A percentile compares a stretch with the other conserved stretches of the same genome.
phyloP scores from a whole-genome alignment of 2,329 filamentous ascomycete species.

The Chrysoporthe austroafricana region DNA sequence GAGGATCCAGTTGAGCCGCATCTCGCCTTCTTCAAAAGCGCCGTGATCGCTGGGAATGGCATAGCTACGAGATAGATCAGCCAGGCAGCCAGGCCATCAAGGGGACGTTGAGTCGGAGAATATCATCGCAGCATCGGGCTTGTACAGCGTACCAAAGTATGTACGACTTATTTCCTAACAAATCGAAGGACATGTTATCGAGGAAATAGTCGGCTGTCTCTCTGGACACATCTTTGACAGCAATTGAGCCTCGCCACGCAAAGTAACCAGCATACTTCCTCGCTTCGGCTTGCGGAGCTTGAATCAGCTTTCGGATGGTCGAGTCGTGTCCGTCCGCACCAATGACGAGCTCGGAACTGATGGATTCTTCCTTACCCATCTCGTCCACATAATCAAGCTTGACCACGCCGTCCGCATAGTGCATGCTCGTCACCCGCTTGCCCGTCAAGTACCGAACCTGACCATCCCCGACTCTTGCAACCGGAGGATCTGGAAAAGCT shows the following conservation, averaged over 20 bases:
- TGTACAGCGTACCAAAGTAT: conserved; percentile 32
- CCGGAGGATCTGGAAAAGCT: conserved; percentile 32
- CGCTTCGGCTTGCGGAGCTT: conserved; percentile 22
- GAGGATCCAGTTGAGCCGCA: conserved; percentile 52
- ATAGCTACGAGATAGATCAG: conserved; percentile 35
- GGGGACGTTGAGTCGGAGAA: no score
- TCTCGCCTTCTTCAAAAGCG: conserved; percentile 41
- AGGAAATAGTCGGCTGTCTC: conserved; percentile 32
- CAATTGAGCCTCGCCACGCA: conserved; percentile 35
- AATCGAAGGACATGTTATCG: conserved; percentile 22
- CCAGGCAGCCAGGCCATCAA: neutral
- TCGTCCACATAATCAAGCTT: conserved; percentile 33
- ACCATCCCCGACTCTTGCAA: conserved; percentile 30
- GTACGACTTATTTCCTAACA: conserved; percentile 30
- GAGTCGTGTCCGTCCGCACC: conserved; percentile 40
- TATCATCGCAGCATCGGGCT: neutral
- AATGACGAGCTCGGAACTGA: conserved; percentile 41
- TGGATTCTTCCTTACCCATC: conserved; percentile 32
- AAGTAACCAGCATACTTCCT: conserved; percentile 37
- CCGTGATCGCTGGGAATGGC: conserved; percentile 49
- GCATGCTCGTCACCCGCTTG: conserved; percentile 31
- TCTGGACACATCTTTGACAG: conserved; percentile 31
- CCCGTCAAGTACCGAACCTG: conserved; percentile 32
- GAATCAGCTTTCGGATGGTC: conserved; percentile 35
- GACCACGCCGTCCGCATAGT: conserved; percentile 25